phyloP scores from a whole-genome alignment of 805 yeast genomes.

The Wickerhamomyces sydowiorum region DNA sequence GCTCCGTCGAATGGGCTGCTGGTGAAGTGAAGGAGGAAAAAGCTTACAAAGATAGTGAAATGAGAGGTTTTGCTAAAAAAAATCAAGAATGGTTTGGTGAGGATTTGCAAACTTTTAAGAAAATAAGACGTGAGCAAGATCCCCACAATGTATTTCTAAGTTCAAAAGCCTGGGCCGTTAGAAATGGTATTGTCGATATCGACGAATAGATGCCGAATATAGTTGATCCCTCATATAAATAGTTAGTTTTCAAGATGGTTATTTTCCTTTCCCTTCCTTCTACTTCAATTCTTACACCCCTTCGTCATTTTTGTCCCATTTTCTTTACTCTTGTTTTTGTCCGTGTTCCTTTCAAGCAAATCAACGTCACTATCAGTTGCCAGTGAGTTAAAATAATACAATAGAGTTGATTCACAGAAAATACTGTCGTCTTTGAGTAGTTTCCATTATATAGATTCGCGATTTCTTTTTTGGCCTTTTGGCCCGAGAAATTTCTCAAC shows the following conservation, averaged over 20 bases:
- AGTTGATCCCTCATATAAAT: neutral
- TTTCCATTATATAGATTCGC: too few relatives aligned
- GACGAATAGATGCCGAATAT: conserved; percentile 1
- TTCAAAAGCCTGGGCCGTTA: conserved; percentile 71
- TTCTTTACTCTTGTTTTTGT: too few relatives aligned
- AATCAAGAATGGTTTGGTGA: conserved; percentile 79
- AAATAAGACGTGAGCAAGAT: conserved; percentile 62
- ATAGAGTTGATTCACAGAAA: too few relatives aligned
- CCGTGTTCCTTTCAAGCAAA: too few relatives aligned
- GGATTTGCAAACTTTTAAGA: conserved; percentile 54
- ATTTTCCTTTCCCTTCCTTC: too few relatives aligned
- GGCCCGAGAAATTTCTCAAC: neutral
- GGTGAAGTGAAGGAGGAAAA: conserved; percentile 28
- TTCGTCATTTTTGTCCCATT: too few relatives aligned
- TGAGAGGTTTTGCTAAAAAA: conserved; percentile 72
- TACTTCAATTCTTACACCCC: too few relatives aligned
- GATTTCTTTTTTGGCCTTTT: neutral
- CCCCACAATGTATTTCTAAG: conserved; percentile 79
- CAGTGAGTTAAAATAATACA: too few relatives aligned
- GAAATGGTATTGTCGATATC: conserved; percentile 56
- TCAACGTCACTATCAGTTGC: too few relatives aligned
- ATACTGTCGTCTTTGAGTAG: too few relatives aligned
- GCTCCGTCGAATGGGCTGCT: conserved; percentile 35
- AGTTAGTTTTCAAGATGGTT: too few relatives aligned
- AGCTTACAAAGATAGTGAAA: conserved; percentile 51